Conservation (phyloP, 2,329 filamentous ascomycete species). For the Verticillium dahliae region DNA sequence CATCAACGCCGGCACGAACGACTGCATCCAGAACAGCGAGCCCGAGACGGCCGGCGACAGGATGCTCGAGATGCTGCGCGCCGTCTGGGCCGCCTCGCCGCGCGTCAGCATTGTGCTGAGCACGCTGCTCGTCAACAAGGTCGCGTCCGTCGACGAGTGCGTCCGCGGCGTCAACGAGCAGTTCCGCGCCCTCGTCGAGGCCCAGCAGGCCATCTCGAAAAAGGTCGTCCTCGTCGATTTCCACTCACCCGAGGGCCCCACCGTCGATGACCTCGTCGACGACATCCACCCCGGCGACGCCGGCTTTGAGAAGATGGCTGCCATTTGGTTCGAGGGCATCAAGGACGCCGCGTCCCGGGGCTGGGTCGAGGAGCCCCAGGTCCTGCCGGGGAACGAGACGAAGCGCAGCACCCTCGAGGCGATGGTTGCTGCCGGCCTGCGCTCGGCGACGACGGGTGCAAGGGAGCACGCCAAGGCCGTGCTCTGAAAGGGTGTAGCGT, state of each 20-base stretch:
- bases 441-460: neutral
- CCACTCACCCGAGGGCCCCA: slow-evolving; percentile 22
- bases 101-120: slow-evolving; percentile 28
- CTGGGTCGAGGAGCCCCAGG: slow-evolving; percentile 13
- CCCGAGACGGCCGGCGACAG: slow-evolving; percentile 21
- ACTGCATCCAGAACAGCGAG: slow-evolving; percentile 26
- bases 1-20: slow-evolving; percentile 37
- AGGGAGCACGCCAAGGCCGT: neutral
- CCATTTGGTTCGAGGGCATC: slow-evolving; percentile 24
- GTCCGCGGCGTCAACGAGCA: slow-evolving; percentile 26
- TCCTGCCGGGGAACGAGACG: slow-evolving; percentile 3
- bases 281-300: slow-evolving; percentile 29
- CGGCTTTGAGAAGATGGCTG: slow-evolving; percentile 35
- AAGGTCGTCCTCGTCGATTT: slow-evolving; percentile 33
- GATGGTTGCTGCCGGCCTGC: neutral
- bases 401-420: neutral
- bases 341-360: slow-evolving; percentile 17
- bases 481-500: neutral
- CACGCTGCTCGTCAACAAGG: slow-evolving; percentile 27
- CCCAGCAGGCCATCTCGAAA: slow-evolving; percentile 19
- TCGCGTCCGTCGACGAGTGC: slow-evolving; percentile 16
- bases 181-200: slow-evolving; percentile 18
- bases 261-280: slow-evolving; percentile 25
- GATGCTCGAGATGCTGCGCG: slow-evolving; percentile 27
- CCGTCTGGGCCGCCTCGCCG: slow-evolving; percentile 23